Evolutionary conservation across 2,329 filamentous ascomycete species (phyloP), one percentile per base, ranked within the genome.

Genomic region (Diaporthe sp.): DNA sequence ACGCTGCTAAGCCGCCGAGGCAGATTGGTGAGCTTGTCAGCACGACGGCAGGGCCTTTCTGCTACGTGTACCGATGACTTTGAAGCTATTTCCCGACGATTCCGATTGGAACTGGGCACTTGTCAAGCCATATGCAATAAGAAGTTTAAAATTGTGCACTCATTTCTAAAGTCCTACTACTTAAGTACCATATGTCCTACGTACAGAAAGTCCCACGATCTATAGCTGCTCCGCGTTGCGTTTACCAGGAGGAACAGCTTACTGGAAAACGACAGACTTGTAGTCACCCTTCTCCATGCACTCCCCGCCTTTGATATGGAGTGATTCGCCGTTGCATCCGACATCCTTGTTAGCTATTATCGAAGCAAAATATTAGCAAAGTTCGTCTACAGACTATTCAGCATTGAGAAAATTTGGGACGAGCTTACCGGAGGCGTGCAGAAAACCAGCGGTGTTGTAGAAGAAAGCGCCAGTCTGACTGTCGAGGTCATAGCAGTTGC

Each of bases 1-100:
- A 49, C 39, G 68, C 51, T 4, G 57, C 68, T 55, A 58, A 44
- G 8, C 34, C 57, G 4, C 42, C 39, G 13, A 65, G 34, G 28
- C 15, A 13, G 39, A 39, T 73, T 15, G 31, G 51, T 6, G 60
- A 73, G 20, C 22, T 53, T 28, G 49, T 53, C n/a, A 63, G 34
- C 22, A 63, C 31, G 22, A 42, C 31, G 15, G 57, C 22, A 8
- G 76, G 75, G 9, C 37, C 65, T n/a, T 76, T 77, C 20, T 77
- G 76, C 72, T 76, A 76, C 28, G 39, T 76, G 6, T 76, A 77
- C 55, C 31, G 71, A 34, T 77, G 22, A 61, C 17, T 13, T n/a
- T 10, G 58, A 10, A n/a, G 22, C 34, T 39, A 60, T 42, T 4
- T 37, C 5, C 12, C 12, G 4, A 39, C 7, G 1, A 6, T 61